Conservation (phyloP, 495 filamentous ascomycete genomes). For the Lophium mytilinum region DNA sequence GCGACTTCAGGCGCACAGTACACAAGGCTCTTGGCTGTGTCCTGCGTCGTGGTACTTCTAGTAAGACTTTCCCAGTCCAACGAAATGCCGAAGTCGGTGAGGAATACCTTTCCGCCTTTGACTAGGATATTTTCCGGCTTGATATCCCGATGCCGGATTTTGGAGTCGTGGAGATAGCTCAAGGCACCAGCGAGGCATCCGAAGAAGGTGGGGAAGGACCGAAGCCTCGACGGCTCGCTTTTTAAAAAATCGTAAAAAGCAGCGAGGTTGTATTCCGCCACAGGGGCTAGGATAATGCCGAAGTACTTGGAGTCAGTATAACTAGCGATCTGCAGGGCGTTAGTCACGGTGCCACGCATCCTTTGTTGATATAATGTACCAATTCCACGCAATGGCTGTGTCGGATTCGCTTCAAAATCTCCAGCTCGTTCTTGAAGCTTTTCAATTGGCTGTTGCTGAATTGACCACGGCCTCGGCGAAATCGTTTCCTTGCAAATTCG, state of each 20-base stretch:
- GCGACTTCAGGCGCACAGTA: conserved; percentile 35
- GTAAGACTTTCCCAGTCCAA: conserved; percentile 22
- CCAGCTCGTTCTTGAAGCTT: not conserved
- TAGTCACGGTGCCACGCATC: too few relatives aligned
- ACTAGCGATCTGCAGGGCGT: too few relatives aligned
- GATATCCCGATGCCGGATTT: conserved; percentile 37
- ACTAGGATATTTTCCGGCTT: conserved; percentile 42
- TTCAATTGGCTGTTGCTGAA: not conserved
- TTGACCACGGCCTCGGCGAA: conserved; percentile 5
- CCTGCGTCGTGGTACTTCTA: conserved; percentile 23
- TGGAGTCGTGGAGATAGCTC: conserved; percentile 31
- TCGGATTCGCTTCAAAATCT: conserved; percentile 10
- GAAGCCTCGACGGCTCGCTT: too few relatives aligned
- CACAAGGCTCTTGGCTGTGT: conserved; percentile 6
- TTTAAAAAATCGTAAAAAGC: not conserved
- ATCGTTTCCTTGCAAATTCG: conserved; percentile 18
- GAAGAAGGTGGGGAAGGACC: conserved; percentile 27
- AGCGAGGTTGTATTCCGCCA: conserved; percentile 27
- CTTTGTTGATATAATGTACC: too few relatives aligned
- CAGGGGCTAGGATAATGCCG: conserved; percentile 31
- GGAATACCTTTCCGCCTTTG: conserved; percentile 25
- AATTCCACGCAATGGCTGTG: conserved; percentile 14
- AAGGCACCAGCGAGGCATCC: conserved; percentile 35
- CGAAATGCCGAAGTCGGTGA: conserved; percentile 40
- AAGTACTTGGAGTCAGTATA: conserved; percentile 29